Conservation (phyloP, 495 filamentous ascomycete species). For the Podospora pseudopauciseta region DNA sequence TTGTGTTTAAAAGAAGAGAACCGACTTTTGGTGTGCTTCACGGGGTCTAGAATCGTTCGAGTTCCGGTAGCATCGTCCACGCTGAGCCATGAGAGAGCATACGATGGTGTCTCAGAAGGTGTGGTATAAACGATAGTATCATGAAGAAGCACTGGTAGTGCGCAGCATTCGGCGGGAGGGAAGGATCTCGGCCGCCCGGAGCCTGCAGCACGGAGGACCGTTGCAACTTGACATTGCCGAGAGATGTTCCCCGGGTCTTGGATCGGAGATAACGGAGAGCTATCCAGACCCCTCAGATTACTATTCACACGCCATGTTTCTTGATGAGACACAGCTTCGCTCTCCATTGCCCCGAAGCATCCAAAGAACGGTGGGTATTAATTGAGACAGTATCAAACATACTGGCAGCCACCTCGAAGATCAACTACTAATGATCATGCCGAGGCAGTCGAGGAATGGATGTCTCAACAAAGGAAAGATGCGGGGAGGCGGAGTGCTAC, state of each 20-base stretch:
- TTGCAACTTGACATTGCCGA: slow-evolving; percentile 5
- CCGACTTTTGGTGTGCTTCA: no score
- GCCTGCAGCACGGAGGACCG: background rate
- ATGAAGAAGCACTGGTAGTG: slow-evolving; percentile 1
- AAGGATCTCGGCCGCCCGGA: slow-evolving; percentile 23
- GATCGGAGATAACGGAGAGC: background rate
- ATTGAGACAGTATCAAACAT: background rate
- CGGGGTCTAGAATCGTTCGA: background rate
- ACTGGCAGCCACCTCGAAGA: no score
- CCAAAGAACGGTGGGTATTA: background rate
- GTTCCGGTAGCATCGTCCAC: background rate
- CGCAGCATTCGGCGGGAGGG: slow-evolving; percentile 17
- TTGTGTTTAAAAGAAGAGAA: background rate
- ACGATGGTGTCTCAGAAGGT: no score
- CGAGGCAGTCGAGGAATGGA: background rate
- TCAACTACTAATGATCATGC: background rate
- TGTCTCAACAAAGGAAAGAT: background rate
- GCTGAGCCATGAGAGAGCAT: background rate
- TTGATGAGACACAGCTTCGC: background rate
- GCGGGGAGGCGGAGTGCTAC: background rate
- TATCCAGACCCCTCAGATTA: background rate
- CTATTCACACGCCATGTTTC: background rate
- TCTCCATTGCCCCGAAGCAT: background rate
- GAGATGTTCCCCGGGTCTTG: background rate
- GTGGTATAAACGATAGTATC: background rate